Base-by-base conservation (phyloP, 176 grass and related monocot genomes). In the Ampelocalamus luodianensis region DNA sequence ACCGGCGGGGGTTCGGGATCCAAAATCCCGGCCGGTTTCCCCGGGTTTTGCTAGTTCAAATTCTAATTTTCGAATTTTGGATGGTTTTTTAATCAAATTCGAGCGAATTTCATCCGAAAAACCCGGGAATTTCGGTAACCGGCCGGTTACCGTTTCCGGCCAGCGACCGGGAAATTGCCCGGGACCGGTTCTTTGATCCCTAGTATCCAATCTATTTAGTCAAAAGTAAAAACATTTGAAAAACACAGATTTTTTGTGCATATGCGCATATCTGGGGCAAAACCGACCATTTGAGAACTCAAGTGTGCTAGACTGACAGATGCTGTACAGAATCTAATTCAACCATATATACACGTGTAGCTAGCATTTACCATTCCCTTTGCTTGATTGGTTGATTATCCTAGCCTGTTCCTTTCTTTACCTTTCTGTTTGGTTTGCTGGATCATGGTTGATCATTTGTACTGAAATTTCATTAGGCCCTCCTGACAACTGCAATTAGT, bases 381-480 rank as follows among this genome's bases (percentile, higher is more conserved):
- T 43, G 36, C 17, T 76, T 82, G 79, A 14, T 60, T 45, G 71
- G 60, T 42, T 81, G 27, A 15, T 48, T 80, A 58, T 78, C 53
- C 13, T 46, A 75, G 49, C 16, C 20, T 62, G 24, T 74, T 17
- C 27, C 23, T 79, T 17, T 67, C 7, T 84, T 72, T 61, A 76
- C 24, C 63, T 32, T 51, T 69, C 17, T 53, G 17, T 56, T 68
- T 76, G 65, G 49, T 29, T 34, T 81, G 34, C 50, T 70, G 46
- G 42, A 80, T 40, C 70, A 58, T 74, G 69, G 18, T 16, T 80
- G 24, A 38, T 67, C 50, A 68, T 61, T 48, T 70, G 39, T 60
- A 63, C 77, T 61, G 51, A 60, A 76, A 6, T 42, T 50, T 77
- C 32, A 16, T 0, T 43, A 66, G 45, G 3, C 8, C 48, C 3